Base-by-base conservation (phyloP, 176 grass and related monocot species). In the Eragrostis nindensis region DNA sequence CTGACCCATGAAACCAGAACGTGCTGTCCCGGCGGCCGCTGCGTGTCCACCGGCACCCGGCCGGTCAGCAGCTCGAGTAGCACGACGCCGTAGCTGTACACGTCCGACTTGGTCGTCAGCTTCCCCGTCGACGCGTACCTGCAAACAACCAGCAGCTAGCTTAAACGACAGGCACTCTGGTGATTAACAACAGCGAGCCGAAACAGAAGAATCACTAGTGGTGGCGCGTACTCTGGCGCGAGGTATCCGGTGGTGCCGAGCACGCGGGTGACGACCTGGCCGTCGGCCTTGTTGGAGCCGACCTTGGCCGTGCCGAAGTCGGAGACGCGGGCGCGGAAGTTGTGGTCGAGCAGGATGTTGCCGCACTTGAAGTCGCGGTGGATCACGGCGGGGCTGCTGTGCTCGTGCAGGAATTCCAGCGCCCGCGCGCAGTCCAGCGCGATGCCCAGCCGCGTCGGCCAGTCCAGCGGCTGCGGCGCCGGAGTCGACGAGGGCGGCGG, bases 181-280 rank as follows among this genome's bases (percentile, higher is more conserved):
- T 25, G 24, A 59, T 24, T 11, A 4, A 59, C 4, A 36, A 36
- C 32, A 36, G 4, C 32, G 32, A 36, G 32, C 4, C 4, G 32
- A 36, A 52, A 52, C 49, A 52, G 49, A n/a, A n/a, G n/a, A 16
- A 10, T 52, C 17, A 52, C 16, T 1, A 6, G 52, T 56, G 6
- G 4, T 5, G 42, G 3, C 6, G 26, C 44, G 5, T 82, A 95
- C 92, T 99, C 93, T 0, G 97, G 93, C 11, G 97, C 97, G 44
- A 99, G 90, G 75, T 99, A 99, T 7, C 97, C 97, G n/a, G 93
- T 95, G 78, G 97, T 99, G 62, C 97, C 97, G 68, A 99, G 86
- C n/a, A 99, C 97, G 55, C 97, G 84, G 67, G 97, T 99, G 53
- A 86, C 72, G 74, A 99, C 93, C 62, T 99, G 97, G 30, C 93